Conservation (phyloP, 306 rosid genomes). For the Ziziphus jujuba region DNA sequence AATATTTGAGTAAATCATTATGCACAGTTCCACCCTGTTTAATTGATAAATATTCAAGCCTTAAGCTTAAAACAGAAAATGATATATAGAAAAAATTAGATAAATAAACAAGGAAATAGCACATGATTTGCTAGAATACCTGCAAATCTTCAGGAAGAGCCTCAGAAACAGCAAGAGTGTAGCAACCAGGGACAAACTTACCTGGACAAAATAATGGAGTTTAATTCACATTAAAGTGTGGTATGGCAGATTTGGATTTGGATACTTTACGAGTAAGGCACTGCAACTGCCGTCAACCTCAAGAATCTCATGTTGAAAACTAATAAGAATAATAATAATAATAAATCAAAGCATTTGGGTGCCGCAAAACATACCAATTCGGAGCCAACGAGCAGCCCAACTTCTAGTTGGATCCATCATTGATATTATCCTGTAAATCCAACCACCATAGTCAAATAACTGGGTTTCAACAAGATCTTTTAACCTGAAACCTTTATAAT, state of each 20-base stretch:
- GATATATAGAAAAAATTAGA: neutral
- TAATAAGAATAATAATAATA: too few relatives aligned
- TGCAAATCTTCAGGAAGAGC: slow-evolving; percentile 91
- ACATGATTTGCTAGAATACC: slow-evolving; percentile 30
- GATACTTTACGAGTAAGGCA: neutral
- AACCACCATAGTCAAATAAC: neutral
- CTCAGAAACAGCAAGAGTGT: slow-evolving; percentile 97
- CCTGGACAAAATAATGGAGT: slow-evolving; percentile 44
- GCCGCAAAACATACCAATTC: slow-evolving; percentile 56
- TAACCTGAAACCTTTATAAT: too few relatives aligned
- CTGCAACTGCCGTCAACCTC: neutral
- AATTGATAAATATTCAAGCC: too few relatives aligned
- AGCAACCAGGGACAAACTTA: slow-evolving; percentile 80
- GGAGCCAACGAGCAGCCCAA: slow-evolving; percentile 95
- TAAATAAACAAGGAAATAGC: neutral
- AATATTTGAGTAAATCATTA: neutral
- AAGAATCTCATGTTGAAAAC: neutral
- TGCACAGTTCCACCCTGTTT: too few relatives aligned
- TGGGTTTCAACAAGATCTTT: neutral
- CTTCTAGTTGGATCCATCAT: slow-evolving; percentile 93
- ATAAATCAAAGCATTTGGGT: neutral
- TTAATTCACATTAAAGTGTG: neutral
- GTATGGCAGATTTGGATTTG: neutral
- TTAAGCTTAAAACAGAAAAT: neutral
- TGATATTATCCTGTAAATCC: slow-evolving; percentile 57